phyloP scores from a whole-genome alignment of 2,329 filamentous ascomycete genomes.

The Fusarium sterilihyphosum region DNA sequence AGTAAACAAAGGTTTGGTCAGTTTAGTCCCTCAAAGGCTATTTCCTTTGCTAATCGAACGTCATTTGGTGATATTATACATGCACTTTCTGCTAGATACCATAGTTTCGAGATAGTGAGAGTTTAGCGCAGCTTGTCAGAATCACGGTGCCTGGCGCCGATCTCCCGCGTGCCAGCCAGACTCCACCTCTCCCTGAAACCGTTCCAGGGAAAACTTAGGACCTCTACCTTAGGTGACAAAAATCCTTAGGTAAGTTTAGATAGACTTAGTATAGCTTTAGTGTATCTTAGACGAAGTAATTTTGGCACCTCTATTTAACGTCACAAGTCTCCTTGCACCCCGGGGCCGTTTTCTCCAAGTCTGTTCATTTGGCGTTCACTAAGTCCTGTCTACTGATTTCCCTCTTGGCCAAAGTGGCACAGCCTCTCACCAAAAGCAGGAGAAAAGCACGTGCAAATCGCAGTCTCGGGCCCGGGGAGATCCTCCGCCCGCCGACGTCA shows the following conservation, averaged over 20 bases:
- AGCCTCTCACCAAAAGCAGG: background rate
- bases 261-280: too few species aligned
- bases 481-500: background rate
- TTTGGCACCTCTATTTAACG: too few species aligned
- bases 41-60: accelerated
- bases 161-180: background rate
- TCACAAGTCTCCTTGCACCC: too few species aligned
- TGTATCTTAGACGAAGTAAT: too few species aligned
- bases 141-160: background rate
- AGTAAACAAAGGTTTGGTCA: accelerated
- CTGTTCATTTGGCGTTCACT: too few species aligned
- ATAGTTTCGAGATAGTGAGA: background rate
- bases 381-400: too few species aligned
- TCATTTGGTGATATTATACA: accelerated
- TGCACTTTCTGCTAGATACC: too few species aligned
- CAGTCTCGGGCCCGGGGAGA: background rate
- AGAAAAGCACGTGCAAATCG: background rate
- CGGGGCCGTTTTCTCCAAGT: background rate
- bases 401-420: background rate
- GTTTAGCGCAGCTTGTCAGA: background rate
- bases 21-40: accelerated
- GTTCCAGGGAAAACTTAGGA: too few species aligned
- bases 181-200: too few species aligned
- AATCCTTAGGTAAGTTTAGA: too few species aligned
- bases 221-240: too few species aligned